Evolutionary conservation across 495 filamentous ascomycete genomes (phyloP).

Genomic region (Sabuloglossum arenarium): DNA sequence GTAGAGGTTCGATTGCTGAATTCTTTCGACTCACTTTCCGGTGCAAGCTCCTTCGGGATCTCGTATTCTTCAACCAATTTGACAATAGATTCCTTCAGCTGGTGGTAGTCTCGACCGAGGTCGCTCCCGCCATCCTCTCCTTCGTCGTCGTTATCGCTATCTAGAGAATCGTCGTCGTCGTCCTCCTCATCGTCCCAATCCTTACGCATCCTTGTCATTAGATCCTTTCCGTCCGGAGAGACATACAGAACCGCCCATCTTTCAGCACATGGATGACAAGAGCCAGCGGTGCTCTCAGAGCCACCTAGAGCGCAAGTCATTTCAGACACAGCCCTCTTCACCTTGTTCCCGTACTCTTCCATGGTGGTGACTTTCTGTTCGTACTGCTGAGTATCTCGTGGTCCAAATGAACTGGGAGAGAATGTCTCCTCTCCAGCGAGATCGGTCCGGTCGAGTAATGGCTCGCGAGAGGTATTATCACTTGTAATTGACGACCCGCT

Average conservation of each 20-base stretch:
- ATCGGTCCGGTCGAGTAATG: slow-evolving; percentile 31
- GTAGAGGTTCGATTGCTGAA: slow-evolving; percentile 42
- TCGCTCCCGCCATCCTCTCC: slow-evolving; percentile 40
- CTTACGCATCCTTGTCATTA: slow-evolving; percentile 52
- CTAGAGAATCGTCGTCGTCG: slow-evolving; percentile 37
- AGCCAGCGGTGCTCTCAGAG: slow-evolving; percentile 33
- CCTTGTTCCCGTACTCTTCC: slow-evolving; percentile 21
- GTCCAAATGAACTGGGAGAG: not conserved
- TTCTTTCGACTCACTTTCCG: slow-evolving; percentile 30
- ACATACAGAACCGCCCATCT: slow-evolving; percentile 59
- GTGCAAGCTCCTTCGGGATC: slow-evolving; percentile 37
- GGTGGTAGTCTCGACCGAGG: slow-evolving; percentile 62
- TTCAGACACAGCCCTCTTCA: slow-evolving; percentile 37
- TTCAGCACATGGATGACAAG: slow-evolving; percentile 52
- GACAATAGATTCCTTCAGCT: slow-evolving; percentile 59
- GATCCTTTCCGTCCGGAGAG: slow-evolving; percentile 41
- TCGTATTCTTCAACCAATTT: slow-evolving; percentile 68
- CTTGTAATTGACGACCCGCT: slow-evolving; percentile 48
- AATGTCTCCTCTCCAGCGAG: slow-evolving; percentile 3
- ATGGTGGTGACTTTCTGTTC: slow-evolving; percentile 10
- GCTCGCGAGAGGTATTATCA: slow-evolving; percentile 42
- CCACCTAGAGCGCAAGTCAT: slow-evolving; percentile 38
- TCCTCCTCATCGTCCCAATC: slow-evolving; percentile 45
- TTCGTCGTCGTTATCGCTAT: slow-evolving; percentile 48
- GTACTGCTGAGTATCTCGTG: slow-evolving; percentile 1